phyloP scores from a whole-genome alignment of 768 basidiomycete genomes.

The Suillus plorans region DNA sequence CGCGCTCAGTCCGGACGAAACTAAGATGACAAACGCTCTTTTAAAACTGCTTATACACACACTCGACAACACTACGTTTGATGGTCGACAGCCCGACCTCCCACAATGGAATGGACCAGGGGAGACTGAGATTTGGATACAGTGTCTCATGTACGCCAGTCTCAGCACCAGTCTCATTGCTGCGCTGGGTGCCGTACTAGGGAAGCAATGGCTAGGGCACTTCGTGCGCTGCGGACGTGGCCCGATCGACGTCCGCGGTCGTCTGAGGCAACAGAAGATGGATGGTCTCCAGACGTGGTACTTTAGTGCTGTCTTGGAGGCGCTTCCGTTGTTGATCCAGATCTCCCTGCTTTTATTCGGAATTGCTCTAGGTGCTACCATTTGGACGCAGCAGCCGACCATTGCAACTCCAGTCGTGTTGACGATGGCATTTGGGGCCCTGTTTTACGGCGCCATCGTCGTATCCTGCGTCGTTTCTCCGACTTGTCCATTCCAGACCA shows the following conservation, averaged over 20 bases:
- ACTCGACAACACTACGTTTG: constrained; percentile 7
- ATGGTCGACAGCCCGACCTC: constrained; percentile 2
- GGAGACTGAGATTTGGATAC: constrained; percentile 9
- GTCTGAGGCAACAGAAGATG: constrained; percentile 8
- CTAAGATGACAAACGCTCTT: constrained; percentile 19
- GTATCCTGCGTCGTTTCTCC: constrained; percentile 8
- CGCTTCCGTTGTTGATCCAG: constrained; percentile 12
- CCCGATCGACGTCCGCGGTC: constrained; percentile 18
- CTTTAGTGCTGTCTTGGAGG: constrained; percentile 12
- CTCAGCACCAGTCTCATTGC: constrained; percentile 23
- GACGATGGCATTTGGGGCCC: background rate
- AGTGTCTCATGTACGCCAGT: constrained; percentile 22
- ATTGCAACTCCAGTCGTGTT: constrained; percentile 2
- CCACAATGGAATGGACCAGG: constrained; percentile 14
- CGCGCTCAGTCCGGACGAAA: constrained; percentile 28
- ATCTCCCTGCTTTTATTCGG: constrained; percentile 12
- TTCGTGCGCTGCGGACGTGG: constrained; percentile 19
- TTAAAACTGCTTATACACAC: constrained; percentile 13
- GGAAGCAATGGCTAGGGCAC: constrained; percentile 28
- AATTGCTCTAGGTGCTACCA: constrained; percentile 8
- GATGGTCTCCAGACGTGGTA: constrained; percentile 14
- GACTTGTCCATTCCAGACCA: constrained; percentile 7
- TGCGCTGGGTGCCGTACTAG: constrained; percentile 24
- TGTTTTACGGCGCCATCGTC: background rate
- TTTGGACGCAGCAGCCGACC: constrained; percentile 7